Conservation (phyloP, 305 asterid genomes). For the Fraxinus xanthoxyloides region DNA sequence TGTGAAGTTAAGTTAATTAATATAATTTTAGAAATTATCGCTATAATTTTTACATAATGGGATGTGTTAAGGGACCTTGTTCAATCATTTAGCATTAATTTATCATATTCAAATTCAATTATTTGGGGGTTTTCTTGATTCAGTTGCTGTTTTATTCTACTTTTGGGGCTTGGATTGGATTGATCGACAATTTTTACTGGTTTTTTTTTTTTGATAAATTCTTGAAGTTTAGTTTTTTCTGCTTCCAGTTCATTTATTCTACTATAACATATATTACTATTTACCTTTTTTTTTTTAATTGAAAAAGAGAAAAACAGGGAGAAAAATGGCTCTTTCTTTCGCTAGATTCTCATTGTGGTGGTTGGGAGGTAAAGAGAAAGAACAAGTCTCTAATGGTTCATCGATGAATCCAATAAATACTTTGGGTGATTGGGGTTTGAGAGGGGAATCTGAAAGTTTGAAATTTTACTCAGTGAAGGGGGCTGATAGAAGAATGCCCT, state of each 20-base stretch:
- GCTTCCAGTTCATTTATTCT: constrained; percentile 22
- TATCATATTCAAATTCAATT: constrained; percentile 2
- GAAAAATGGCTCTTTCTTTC: constrained; percentile 67
- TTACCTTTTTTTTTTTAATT: constrained; percentile 2
- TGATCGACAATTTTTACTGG: constrained; percentile 5
- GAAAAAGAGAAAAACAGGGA: not conserved
- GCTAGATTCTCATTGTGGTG: constrained; percentile 69
- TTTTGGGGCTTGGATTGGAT: constrained; percentile 25
- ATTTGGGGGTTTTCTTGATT: constrained; percentile 19
- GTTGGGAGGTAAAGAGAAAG: constrained; percentile 80
- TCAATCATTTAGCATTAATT: constrained; percentile 12
- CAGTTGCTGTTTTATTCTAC: constrained; percentile 23
- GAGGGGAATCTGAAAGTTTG: constrained; percentile 57
- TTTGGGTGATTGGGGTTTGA: constrained; percentile 65
- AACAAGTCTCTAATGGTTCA: constrained; percentile 59
- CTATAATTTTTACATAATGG: constrained; percentile 8
- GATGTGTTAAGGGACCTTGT: constrained; percentile 19
- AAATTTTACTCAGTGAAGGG: constrained; percentile 44
- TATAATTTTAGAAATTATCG: not conserved
- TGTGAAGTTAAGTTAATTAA: constrained; percentile 12
- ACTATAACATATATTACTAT: not conserved
- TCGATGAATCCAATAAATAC: constrained; percentile 53
- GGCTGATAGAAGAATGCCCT: constrained; percentile 37
- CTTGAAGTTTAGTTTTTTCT: constrained; percentile 13
- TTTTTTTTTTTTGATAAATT: not conserved